phyloP scores from a whole-genome alignment of 441 rosid genomes.

The Aquilaria agallochum region DNA sequence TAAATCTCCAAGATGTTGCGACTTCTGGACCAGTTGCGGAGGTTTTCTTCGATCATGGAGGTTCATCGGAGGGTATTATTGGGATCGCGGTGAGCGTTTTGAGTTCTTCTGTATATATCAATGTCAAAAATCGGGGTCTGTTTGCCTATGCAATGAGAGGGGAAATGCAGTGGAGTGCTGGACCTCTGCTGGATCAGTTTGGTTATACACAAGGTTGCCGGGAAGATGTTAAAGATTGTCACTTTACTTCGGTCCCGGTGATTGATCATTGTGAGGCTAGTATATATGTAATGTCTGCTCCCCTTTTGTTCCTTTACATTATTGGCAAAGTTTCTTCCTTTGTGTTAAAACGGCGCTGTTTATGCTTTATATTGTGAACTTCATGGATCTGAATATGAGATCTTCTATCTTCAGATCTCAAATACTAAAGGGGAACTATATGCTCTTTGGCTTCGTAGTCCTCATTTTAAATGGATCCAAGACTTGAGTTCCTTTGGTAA shows the following conservation, averaged over 20 bases:
- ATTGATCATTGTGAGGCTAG: conserved; percentile 77
- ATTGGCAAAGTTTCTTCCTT: not conserved
- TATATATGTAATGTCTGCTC: conserved; percentile 51
- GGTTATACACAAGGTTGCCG: conserved; percentile 73
- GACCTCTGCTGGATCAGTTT: conserved; percentile 49
- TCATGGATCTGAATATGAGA: not conserved
- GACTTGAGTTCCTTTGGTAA: conserved; percentile 61
- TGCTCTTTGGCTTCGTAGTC: conserved; percentile 63
- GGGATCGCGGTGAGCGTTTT: conserved; percentile 64
- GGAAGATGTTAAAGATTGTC: conserved; percentile 49
- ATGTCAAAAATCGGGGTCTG: conserved; percentile 51
- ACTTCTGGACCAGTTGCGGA: conserved; percentile 38
- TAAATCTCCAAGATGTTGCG: conserved; percentile 34
- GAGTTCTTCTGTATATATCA: conserved; percentile 59
- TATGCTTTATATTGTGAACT: too few relatives aligned
- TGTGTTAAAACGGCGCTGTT: too few relatives aligned
- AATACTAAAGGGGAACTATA: conserved; percentile 74
- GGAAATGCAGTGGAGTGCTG: conserved; percentile 70
- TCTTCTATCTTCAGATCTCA: conserved; percentile 48
- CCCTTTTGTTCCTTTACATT: conserved; percentile 2
- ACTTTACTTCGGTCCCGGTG: conserved; percentile 60
- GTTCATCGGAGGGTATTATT: conserved; percentile 34
- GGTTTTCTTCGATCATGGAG: conserved; percentile 58
- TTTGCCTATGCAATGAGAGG: conserved; percentile 44
- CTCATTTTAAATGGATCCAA: conserved; percentile 66